These are phyloP conservation scores for Beauveria pseudobassiana DNA, from an alignment of 2,329 filamentous ascomycete species.

Conservation along the genomic window DNA sequence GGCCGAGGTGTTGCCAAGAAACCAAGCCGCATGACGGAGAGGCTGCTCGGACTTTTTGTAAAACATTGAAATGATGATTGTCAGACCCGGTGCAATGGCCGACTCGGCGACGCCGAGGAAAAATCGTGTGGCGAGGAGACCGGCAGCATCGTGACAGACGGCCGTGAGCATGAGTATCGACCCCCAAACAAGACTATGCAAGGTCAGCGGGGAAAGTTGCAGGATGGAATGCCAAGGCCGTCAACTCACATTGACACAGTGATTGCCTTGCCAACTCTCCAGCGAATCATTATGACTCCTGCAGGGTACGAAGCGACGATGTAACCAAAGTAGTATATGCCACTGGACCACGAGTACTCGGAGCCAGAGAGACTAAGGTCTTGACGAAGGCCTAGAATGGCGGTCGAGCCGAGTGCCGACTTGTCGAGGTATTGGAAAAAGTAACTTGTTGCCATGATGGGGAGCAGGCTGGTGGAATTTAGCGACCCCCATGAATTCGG, in stretches of 20 bases:
- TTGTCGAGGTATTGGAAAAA: constrained; percentile 55
- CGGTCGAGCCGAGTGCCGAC: constrained; percentile 43
- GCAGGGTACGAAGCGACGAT: constrained; percentile 25
- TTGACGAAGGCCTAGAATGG: constrained; percentile 39
- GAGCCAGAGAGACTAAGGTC: constrained; percentile 39
- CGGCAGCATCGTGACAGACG: constrained; percentile 14
- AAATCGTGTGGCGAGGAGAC: constrained; percentile 17
- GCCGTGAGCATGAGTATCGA: constrained; percentile 16
- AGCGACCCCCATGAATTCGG: neutral
- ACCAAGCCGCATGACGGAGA: constrained; percentile 22
- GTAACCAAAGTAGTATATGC: constrained; percentile 46
- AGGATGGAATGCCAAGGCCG: neutral
- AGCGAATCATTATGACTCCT: constrained; percentile 20
- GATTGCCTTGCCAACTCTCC: constrained; percentile 22
- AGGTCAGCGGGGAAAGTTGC: neutral
- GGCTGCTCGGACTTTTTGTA: constrained; percentile 22
- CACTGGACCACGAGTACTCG: constrained; percentile 44
- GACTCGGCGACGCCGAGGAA: constrained; percentile 18
- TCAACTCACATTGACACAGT: constrained; percentile 15
- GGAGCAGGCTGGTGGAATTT: constrained; percentile 35
- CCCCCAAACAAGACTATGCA: constrained; percentile 16
- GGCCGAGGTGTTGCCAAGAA: constrained; percentile 20
- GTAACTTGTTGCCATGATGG: constrained; percentile 44
- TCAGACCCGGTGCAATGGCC: constrained; percentile 12
- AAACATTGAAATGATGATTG: constrained; percentile 16